These are phyloP conservation scores for Allantophomopsis lycopodina DNA, from an alignment of 2,329 filamentous ascomycete genomes.

Conservation along the genomic window DNA sequence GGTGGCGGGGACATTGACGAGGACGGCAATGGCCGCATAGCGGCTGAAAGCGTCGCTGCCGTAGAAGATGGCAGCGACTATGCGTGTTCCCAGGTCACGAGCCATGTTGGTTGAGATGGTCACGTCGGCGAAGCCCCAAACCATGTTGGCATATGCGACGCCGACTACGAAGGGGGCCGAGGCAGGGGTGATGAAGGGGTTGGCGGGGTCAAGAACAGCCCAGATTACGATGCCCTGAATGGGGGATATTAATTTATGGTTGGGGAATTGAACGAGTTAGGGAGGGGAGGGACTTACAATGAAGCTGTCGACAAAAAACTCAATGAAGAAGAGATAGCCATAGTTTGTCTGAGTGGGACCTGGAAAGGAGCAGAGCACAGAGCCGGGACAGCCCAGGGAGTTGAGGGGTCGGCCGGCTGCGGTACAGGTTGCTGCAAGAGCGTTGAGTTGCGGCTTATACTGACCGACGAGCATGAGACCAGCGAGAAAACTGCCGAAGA, in stretches of 20 bases:
- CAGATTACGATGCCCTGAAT: conserved; percentile 39
- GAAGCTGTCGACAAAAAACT: conserved; percentile 44
- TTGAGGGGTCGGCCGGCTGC: conserved; percentile 22
- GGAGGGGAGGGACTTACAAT: conserved; percentile 21
- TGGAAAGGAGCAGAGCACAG: conserved; percentile 40
- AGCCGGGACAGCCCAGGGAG: conserved; percentile 34
- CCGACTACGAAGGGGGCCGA: conserved; percentile 39
- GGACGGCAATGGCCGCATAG: conserved; percentile 37
- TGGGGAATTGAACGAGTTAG: neutral
- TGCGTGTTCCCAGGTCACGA: conserved; percentile 41
- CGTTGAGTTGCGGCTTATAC: conserved; percentile 37
- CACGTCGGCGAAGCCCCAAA: conserved; percentile 39
- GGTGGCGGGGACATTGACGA: conserved; percentile 43
- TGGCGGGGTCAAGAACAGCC: conserved; percentile 41
- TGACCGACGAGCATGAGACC: conserved; percentile 38
- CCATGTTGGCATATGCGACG: conserved; percentile 31
- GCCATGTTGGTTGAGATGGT: conserved; percentile 43
- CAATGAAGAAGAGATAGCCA: conserved; percentile 41
- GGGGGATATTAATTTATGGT: neutral
- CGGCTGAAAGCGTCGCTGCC: conserved; percentile 33
- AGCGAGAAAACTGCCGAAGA: conserved; percentile 41
- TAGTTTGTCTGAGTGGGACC: conserved; percentile 32
- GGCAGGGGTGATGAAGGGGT: conserved; percentile 35
- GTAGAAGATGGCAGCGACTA: conserved; percentile 44
- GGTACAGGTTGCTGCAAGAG: conserved; percentile 17